These are phyloP conservation scores for Hyaloscypha finlandica DNA, from an alignment of 495 filamentous ascomycete genomes.

Conservation along the genomic window DNA sequence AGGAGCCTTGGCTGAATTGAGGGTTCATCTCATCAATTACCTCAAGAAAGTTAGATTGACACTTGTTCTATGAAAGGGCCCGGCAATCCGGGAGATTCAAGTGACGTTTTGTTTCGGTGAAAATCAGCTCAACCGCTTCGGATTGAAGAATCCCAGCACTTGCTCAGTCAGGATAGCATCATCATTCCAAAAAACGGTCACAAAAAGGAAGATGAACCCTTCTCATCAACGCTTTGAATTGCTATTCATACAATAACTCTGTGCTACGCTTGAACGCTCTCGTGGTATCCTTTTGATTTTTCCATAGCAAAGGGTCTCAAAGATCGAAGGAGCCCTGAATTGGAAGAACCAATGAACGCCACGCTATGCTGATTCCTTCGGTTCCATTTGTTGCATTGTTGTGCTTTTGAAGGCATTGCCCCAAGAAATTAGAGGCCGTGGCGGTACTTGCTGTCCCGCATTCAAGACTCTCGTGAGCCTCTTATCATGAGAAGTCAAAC, in stretches of 20 bases:
- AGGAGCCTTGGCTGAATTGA: too few relatives aligned
- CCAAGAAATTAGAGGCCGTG: background rate
- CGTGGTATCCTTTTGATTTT: background rate
- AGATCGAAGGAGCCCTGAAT: background rate
- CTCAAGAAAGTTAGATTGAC: too few relatives aligned
- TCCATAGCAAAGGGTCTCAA: background rate
- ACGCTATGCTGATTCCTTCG: background rate
- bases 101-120: too few relatives aligned
- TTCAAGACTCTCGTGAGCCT: background rate
- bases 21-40: too few relatives aligned
- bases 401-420: background rate
- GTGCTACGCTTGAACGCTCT: background rate
- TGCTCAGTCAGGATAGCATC: too few relatives aligned
- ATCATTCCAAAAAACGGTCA: too few relatives aligned
- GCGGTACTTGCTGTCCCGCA: background rate
- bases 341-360: background rate
- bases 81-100: too few relatives aligned
- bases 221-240: background rate
- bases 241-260: background rate
- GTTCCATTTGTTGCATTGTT: background rate
- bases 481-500: background rate
- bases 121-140: too few relatives aligned
- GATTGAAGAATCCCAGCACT: too few relatives aligned
- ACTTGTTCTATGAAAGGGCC: too few relatives aligned
- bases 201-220: background rate